Base-by-base conservation (phyloP, 306 rosid genomes). In the Prosopis cineraria region DNA sequence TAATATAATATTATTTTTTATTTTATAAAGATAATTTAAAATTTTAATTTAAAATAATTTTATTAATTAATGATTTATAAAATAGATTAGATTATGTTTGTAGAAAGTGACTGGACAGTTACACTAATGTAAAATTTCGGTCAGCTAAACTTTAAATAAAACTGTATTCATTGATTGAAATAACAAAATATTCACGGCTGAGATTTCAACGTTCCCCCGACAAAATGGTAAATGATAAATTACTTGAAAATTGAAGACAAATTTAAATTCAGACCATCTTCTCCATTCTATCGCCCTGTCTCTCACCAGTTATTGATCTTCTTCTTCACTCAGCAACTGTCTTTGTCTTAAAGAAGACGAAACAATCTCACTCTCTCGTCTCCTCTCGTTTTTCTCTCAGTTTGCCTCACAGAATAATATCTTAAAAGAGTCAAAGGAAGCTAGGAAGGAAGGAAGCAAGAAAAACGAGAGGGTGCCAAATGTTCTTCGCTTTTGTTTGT, bases 331-430 rank as follows among this genome's bases (percentile, higher is more conserved):
- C 85, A 84, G 97, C 91, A 88, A 84, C 80, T 84, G 83, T 71
- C 79, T 78, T 76, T 91, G 87, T 76, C 93, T 88, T 89, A 76
- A 89, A 91, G 87, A 89, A 88, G 93, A 93, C 98, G 94, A 78
- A 94, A 90, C 95, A 78, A 63, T 78, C 82, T 65, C 78, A 59
- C 62, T 72, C 77, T 82, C 73, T 19, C 72, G 80, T 44, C 80
- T 19, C 72, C 81, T 44, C 80, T 44, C 60, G 68, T 81, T 44
- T 64, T 37, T 58, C 33, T 43, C 73, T 19, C 80, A 44, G 10
- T n/a, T 27, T 25, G 66, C 60, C 53, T 24, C 30, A 56, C 39
- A 73, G 77, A 83, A 78, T 60, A 44, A 19, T 72, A 68, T 75
- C 68, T 85, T 71, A 40, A n/a, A 68, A 62, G 79, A 72, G 79